Percentiles rank a stretch among this genome's conserved stretches.
Evolutionary conservation across 768 basidiomycete genomes (phyloP).

Genomic region (Rhodotorula paludigena): DNA sequence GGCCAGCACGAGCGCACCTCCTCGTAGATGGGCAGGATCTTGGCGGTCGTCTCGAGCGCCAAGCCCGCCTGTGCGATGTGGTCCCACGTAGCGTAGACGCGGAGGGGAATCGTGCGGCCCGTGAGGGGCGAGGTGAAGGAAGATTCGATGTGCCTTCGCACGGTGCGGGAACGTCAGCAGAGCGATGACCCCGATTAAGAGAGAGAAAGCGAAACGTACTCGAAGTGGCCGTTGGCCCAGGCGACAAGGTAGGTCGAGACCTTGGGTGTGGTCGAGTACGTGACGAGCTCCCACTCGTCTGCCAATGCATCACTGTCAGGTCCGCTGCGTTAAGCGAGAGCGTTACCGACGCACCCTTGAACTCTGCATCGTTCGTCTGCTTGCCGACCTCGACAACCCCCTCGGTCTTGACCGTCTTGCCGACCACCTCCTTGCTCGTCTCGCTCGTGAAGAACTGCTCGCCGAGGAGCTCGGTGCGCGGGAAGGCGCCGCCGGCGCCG

Average conservation of each 20-base stretch:
- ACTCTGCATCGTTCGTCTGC: conserved; percentile 35
- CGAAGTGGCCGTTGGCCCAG: conserved; percentile 58
- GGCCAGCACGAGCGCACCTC: conserved; percentile 84
- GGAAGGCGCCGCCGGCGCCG: conserved; percentile 40
- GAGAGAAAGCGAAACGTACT: conserved; percentile 38
- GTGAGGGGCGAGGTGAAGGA: conserved; percentile 74
- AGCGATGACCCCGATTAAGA: not conserved
- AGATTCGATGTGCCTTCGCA: conserved; percentile 56
- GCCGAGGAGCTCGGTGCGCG: conserved; percentile 34
- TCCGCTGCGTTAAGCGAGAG: not conserved
- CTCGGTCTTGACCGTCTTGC: conserved; percentile 46
- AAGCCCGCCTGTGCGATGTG: conserved; percentile 75
- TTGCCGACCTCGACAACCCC: not conserved
- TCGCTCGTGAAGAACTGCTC: conserved; percentile 44
- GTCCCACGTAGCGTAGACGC: conserved; percentile 78
- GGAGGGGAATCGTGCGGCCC: conserved; percentile 71
- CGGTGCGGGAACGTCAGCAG: not conserved
- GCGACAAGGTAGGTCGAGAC: conserved; percentile 63
- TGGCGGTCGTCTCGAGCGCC: conserved; percentile 77
- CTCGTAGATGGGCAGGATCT: conserved; percentile 83
- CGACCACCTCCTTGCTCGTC: conserved; percentile 46
- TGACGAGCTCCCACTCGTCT: conserved; percentile 70
- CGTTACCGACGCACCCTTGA: conserved; percentile 24
- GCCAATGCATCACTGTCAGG: not conserved
- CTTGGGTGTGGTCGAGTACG: conserved; percentile 69